Evolutionary conservation across 139 green algal species (phyloP), one percentile per base, ranked within the genome.

Genomic region (Picochlorum sp.): DNA sequence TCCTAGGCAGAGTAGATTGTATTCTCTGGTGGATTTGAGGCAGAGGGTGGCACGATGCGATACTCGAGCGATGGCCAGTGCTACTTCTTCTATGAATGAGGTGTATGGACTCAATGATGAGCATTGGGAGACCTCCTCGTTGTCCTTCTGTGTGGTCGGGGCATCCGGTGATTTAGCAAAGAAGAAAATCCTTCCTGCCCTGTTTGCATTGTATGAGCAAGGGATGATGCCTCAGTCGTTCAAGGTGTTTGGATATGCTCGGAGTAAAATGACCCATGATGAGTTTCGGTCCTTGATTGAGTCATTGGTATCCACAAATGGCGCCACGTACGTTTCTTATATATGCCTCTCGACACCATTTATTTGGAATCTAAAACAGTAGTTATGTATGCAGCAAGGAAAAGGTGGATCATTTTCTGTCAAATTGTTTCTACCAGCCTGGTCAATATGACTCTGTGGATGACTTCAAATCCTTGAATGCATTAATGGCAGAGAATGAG

Each of bases 151-250:
- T 10, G 90, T 99, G 13, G 81, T 98, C 10, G 94, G 94, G 4
- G 93, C 92, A 0, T 95, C 83, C 6, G 93, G 94, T 8, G 94
- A 99, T 73, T 77, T 99, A 45, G 94, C 94, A 28, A 94, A 90
- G 76, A 98, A 98, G 79, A 99, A 99, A 69, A 99, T 97, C 49
- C 97, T 95, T 57, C 94, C 94, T 23, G 85, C 94, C 1, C 83
- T 99, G 0, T 99, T 98, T 70, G 85, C 90, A 0, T 79, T 99
- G 6, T 97, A 89, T 73, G 91, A 95, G 45, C 86, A 98, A 61
- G 85, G 85, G 8, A 80, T 88, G 60, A 75, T 97, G 55, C 87
- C 90, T 51, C 56, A 78, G 83, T 69, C 93, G 57, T 95, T 98
- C 58, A 80, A 76, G 20, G 80, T 99, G 2, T 94, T 91, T 65